Evolutionary conservation across 2,329 filamentous ascomycete genomes (phyloP).

Genomic region (Alternaria metachromatica): DNA sequence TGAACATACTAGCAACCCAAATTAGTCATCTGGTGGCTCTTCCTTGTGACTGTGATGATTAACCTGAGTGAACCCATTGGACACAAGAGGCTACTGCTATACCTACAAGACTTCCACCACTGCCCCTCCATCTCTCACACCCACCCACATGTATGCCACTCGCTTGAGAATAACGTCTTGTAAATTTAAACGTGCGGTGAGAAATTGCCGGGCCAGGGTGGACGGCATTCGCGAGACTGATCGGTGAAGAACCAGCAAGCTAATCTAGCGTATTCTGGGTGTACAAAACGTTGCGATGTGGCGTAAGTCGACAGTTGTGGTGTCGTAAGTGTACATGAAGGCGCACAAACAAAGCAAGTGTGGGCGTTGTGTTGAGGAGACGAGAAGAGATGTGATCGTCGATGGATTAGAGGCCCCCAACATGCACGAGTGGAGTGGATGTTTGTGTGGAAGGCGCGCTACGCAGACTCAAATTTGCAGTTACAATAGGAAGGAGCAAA

Average conservation of each 20-base stretch:
- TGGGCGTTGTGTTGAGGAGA: background rate
- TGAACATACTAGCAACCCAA: no score
- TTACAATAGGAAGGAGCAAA: background rate
- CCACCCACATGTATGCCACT: background rate
- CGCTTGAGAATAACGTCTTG: background rate
- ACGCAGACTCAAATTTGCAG: accelerated
- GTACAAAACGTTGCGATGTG: background rate
- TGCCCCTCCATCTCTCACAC: no score
- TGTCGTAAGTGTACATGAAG: background rate
- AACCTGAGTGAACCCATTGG: background rate
- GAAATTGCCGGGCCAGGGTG: background rate
- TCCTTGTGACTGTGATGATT: background rate
- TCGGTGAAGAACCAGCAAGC: background rate
- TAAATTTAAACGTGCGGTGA: background rate
- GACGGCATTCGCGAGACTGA: background rate
- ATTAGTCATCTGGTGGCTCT: no score
- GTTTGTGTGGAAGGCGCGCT: background rate
- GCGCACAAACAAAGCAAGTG: background rate
- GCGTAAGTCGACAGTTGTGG: background rate
- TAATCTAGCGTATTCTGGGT: background rate
- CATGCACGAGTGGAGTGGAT: background rate
- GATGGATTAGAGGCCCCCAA: background rate
- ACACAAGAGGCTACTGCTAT: background rate
- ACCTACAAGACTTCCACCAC: background rate
- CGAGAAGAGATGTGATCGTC: background rate